Conservation (phyloP, 768 basidiomycete species). For the Lepiota brunneoincarnata region DNA sequence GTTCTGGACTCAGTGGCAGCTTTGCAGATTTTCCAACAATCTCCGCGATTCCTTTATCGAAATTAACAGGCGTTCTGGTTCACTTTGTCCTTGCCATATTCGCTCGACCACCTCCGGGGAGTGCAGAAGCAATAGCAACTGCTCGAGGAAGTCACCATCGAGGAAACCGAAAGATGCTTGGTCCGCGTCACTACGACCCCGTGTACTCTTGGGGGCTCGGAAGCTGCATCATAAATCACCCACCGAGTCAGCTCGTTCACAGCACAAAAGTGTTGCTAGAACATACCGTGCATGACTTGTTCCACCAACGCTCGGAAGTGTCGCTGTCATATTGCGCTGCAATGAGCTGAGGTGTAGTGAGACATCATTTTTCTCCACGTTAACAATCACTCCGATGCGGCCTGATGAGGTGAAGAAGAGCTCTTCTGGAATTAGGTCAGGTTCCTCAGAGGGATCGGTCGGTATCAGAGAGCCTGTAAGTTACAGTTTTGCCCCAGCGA, state of each 20-base stretch:
- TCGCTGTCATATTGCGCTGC: slow-evolving; percentile 69
- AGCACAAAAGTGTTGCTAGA: background rate
- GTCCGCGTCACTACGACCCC: slow-evolving; percentile 58
- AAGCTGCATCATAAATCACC: slow-evolving; percentile 42
- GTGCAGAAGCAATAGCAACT: slow-evolving; percentile 44
- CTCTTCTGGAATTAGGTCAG: slow-evolving; percentile 51
- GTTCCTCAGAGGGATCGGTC: slow-evolving; percentile 38
- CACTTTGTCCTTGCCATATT: slow-evolving; percentile 55
- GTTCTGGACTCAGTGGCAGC: slow-evolving; percentile 45
- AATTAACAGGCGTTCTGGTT: slow-evolving; percentile 55
- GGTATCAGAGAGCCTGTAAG: slow-evolving; percentile 56
- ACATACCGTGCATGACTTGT: slow-evolving; percentile 60
- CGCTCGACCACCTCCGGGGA: slow-evolving; percentile 41
- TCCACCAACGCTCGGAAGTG: slow-evolving; percentile 51
- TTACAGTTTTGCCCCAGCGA: background rate
- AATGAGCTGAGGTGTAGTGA: slow-evolving; percentile 63
- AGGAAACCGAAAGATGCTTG: slow-evolving; percentile 69
- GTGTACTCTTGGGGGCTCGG: slow-evolving; percentile 60
- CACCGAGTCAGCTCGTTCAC: slow-evolving; percentile 1
- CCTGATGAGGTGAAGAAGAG: slow-evolving; percentile 80
- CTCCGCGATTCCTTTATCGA: slow-evolving; percentile 41
- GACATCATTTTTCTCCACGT: slow-evolving; percentile 49
- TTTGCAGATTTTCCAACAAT: slow-evolving; percentile 49
- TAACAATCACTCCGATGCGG: slow-evolving; percentile 69
- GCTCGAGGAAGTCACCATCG: slow-evolving; percentile 84